These are phyloP conservation scores for Backusella tuberculispora DNA, from an alignment of 192 early-diverging fungal genomes.

Conservation along the genomic window DNA sequence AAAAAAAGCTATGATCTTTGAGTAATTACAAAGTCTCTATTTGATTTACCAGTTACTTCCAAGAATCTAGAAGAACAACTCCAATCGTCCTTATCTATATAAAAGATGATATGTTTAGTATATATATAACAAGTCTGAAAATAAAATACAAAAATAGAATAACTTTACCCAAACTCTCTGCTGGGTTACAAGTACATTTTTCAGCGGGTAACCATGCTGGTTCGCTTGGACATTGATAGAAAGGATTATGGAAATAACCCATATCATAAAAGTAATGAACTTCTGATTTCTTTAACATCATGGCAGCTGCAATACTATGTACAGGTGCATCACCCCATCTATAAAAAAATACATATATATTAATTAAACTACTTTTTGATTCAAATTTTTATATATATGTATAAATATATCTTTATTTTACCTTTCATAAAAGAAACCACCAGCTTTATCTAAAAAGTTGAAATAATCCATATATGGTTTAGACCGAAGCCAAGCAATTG, in stretches of 20 bases:
- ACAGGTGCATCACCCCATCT: slow-evolving; percentile 80
- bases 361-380: slow-evolving; percentile 44
- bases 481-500: slow-evolving; percentile 68
- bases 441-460: slow-evolving; percentile 69
- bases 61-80: slow-evolving; percentile 32
- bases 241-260: slow-evolving; percentile 70
- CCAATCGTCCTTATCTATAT: slow-evolving; percentile 24
- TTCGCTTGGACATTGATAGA: slow-evolving; percentile 61
- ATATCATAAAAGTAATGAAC: slow-evolving; percentile 77
- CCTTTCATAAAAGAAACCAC: slow-evolving; percentile 89
- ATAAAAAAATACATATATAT: slow-evolving; percentile 17
- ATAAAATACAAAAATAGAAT: neutral
- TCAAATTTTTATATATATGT: slow-evolving; percentile 30
- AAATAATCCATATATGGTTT: slow-evolving; percentile 69
- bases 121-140: neutral
- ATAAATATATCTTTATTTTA: slow-evolving; percentile 10
- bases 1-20: slow-evolving; percentile 14
- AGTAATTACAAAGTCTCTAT: slow-evolving; percentile 32
- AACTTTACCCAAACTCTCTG: slow-evolving; percentile 47
- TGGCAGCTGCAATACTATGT: slow-evolving; percentile 64
- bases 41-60: slow-evolving; percentile 27
- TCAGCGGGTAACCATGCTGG: slow-evolving; percentile 45
- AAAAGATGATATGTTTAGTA: neutral
- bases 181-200: slow-evolving; percentile 58
- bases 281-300: slow-evolving; percentile 59